These are phyloP conservation scores for Colletotrichum cordylinicola DNA, from an alignment of 2,329 filamentous ascomycete genomes.

Conservation along the genomic window DNA sequence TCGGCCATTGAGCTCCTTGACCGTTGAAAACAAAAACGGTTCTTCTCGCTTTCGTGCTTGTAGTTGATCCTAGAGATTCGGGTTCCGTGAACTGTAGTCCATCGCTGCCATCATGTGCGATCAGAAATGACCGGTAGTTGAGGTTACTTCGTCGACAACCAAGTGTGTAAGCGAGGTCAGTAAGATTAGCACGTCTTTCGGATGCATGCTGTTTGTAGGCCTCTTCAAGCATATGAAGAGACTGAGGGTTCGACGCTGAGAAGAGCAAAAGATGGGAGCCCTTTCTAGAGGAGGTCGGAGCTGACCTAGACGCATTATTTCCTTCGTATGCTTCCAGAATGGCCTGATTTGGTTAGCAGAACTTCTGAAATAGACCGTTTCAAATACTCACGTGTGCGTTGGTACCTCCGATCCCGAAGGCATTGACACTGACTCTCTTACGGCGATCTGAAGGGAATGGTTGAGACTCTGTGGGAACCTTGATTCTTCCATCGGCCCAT, in stretches of 20 bases:
- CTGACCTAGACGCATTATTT: neutral
- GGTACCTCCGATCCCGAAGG: slow-evolving; percentile 37
- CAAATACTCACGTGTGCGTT: slow-evolving; percentile 16
- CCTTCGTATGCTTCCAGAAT: neutral
- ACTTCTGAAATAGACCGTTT: neutral
- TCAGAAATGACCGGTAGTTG: slow-evolving; percentile 27
- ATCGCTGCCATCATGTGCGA: slow-evolving; percentile 10
- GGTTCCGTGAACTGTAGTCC: slow-evolving; percentile 10
- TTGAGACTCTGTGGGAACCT: slow-evolving; percentile 27
- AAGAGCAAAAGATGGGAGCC: neutral
- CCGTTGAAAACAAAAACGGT: slow-evolving; percentile 16
- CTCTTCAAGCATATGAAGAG: neutral
- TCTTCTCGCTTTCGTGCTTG: slow-evolving; percentile 30
- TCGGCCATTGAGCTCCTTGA: slow-evolving; percentile 20
- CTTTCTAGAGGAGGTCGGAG: neutral
- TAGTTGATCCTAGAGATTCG: neutral
- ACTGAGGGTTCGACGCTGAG: slow-evolving; percentile 26
- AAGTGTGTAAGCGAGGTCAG: slow-evolving; percentile 35
- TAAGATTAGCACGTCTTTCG: slow-evolving; percentile 1
- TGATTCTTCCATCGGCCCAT: slow-evolving; percentile 22
- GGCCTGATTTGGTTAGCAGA: neutral
- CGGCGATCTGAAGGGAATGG: slow-evolving; percentile 28
- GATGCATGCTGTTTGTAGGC: slow-evolving; percentile 25
- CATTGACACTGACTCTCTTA: slow-evolving; percentile 38
- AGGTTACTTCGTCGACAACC: slow-evolving; percentile 30